Percentiles rank a stretch among this genome's conserved stretches.
phyloP scores from a whole-genome alignment of 306 rosid species.

The Acacia acuminata region DNA sequence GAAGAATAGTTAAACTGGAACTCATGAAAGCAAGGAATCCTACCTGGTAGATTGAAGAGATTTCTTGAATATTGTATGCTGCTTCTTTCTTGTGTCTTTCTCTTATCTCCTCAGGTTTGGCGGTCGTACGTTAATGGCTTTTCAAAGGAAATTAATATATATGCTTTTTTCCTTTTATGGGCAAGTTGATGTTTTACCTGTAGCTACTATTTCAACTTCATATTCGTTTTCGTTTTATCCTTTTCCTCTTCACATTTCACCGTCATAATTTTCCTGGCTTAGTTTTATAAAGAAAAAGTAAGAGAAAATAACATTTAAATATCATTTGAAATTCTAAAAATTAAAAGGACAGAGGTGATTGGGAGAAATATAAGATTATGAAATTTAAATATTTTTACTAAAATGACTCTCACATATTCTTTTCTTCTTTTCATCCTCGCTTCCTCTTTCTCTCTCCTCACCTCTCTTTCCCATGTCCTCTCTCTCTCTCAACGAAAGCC shows the following conservation, averaged over 20 bases:
- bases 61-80: not conserved
- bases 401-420: no score
- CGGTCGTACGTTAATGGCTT: not conserved
- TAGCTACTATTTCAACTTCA: not conserved
- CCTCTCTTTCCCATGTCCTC: no score
- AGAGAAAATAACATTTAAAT: no score
- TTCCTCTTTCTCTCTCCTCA: no score
- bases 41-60: not conserved
- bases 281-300: not conserved
- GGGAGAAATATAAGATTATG: no score
- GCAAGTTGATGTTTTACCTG: slow-evolving; percentile 14
- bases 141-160: not conserved
- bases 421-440: no score
- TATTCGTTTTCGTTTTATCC: not conserved
- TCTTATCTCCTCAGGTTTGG: not conserved
- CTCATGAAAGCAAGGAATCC: not conserved
- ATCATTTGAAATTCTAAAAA: no score
- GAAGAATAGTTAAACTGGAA: not conserved
- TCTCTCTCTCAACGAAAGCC: no score
- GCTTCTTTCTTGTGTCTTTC: not conserved
- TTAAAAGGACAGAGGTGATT: no score
- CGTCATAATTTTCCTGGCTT: not conserved
- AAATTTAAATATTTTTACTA: no score
- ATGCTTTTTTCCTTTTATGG: slow-evolving; percentile 2
- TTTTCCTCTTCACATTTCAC: no score